Evolutionary conservation across 768 basidiomycete species (phyloP), one percentile per base, ranked within the genome.

Genomic region (Suillus brevipes): DNA sequence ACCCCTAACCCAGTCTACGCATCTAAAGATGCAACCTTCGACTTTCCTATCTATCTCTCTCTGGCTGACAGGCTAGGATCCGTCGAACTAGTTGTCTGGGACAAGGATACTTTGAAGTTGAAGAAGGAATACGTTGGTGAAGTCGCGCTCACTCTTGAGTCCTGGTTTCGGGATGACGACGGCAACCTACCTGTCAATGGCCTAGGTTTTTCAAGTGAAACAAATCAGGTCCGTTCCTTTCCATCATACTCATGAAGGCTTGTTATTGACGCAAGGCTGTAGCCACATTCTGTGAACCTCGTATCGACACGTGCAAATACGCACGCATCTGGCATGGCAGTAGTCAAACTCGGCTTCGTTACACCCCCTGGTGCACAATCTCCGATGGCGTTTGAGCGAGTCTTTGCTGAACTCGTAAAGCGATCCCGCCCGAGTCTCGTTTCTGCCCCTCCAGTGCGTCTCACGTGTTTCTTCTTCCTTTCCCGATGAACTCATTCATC

Each of bases 91-190:
- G 89, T 97, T 14, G 83, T 95, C 0, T 99, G 97, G 96, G 95
- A 96, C 77, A 95, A 90, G 79, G 96, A 98, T 76, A 80, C 92
- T 68, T 75, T 95, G 71, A 59, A 59, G 18, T 64, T 79, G 64
- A 85, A 83, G 71, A 97, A 95, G 79, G 97, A 98, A 53, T 99
- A 97, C 74, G 83, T 99, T 18, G 97, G 97, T 18, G 97, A 99
- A 76, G 84, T 86, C 6, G 85, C 89, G 0, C 68, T 98, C 8
- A 85, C 87, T 0, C 73, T 97, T n/a, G 89, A 89, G 23, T 87
- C 92, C 40, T 97, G 94, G 94, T 97, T 95, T 60, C 23, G 68
- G 63, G 64, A 81, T 66, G 47, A 80, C 72, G 64, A 74, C 31
- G 66, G 70, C 0, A 20, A 55, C 16, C 13, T 47, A 5, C 50